These are phyloP conservation scores for Teratosphaeria nubilosa DNA, from an alignment of 2,329 filamentous ascomycete species.

Conservation along the genomic window DNA sequence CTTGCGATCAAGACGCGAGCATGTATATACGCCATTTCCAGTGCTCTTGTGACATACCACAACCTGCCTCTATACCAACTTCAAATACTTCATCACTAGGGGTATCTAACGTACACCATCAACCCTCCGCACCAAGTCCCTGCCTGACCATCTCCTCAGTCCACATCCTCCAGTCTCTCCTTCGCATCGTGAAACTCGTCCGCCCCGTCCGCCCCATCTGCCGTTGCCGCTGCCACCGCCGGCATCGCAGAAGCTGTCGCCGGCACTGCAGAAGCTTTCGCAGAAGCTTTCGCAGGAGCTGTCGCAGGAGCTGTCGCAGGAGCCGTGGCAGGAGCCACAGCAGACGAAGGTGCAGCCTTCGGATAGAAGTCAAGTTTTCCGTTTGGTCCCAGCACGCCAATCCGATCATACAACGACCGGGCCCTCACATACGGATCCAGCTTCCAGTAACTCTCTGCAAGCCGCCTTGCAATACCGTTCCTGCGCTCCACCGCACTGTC, in stretches of 20 bases:
- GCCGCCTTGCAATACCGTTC: constrained; percentile 48
- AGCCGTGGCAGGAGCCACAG: neutral
- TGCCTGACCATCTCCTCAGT: neutral
- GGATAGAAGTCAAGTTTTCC: constrained; percentile 67
- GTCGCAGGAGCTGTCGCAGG: neutral
- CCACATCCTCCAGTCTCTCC: neutral
- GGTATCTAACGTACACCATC: neutral
- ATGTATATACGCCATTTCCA: neutral
- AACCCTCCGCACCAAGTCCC: neutral
- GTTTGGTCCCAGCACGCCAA: constrained; percentile 56
- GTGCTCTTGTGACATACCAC: neutral
- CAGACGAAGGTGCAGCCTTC: neutral
- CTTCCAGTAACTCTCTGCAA: constrained; percentile 75
- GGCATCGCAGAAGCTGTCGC: neutral
- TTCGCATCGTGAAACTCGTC: neutral
- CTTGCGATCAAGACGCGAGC: neutral
- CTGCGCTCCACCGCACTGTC: constrained; percentile 38
- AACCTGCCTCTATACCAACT: neutral
- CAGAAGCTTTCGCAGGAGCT: neutral
- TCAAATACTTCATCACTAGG: neutral
- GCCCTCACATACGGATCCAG: constrained; percentile 81
- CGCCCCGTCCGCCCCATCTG: neutral
- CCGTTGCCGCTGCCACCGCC: neutral
- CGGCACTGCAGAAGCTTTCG: neutral
- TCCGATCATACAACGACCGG: constrained; percentile 73